These are phyloP conservation scores for Ricinus communis DNA, from an alignment of 345 rosid species.

Conservation along the genomic window DNA sequence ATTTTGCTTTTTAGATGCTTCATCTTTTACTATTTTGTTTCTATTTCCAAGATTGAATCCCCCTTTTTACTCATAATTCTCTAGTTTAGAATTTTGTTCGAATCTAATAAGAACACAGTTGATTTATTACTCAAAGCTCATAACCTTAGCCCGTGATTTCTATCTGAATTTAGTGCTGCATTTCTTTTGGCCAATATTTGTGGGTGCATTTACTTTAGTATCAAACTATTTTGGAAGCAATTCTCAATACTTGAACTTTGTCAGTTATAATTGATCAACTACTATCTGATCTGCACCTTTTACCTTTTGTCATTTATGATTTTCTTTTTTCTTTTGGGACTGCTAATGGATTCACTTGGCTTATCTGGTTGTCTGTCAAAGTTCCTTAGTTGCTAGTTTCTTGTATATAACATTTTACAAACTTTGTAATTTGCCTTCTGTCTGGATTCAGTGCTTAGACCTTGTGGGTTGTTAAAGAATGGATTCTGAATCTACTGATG, in stretches of 20 bases:
- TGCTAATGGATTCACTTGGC: neutral
- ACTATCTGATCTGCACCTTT: neutral
- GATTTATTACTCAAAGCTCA: neutral
- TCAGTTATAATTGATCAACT: neutral
- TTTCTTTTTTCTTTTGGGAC: neutral
- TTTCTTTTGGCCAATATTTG: too few relatives aligned
- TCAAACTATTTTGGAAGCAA: neutral
- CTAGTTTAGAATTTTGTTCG: neutral
- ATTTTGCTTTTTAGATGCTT: neutral
- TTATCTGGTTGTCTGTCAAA: neutral
- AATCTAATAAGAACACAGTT: neutral
- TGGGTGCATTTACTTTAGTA: conserved; percentile 1
- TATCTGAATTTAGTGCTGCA: too few relatives aligned
- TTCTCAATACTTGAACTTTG: conserved; percentile 5
- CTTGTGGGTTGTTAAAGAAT: conserved; percentile 24
- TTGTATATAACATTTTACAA: too few relatives aligned
- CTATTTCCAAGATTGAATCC: neutral
- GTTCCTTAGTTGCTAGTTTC: neutral
- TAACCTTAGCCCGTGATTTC: neutral
- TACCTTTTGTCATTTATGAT: neutral
- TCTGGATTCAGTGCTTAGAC: conserved; percentile 5
- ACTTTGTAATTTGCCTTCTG: too few relatives aligned
- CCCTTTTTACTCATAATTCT: neutral
- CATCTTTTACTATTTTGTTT: too few relatives aligned
- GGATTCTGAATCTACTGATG: conserved; percentile 44